phyloP scores from a whole-genome alignment of 2,329 filamentous ascomycete species.

The Aspergillus spinulosporus region DNA sequence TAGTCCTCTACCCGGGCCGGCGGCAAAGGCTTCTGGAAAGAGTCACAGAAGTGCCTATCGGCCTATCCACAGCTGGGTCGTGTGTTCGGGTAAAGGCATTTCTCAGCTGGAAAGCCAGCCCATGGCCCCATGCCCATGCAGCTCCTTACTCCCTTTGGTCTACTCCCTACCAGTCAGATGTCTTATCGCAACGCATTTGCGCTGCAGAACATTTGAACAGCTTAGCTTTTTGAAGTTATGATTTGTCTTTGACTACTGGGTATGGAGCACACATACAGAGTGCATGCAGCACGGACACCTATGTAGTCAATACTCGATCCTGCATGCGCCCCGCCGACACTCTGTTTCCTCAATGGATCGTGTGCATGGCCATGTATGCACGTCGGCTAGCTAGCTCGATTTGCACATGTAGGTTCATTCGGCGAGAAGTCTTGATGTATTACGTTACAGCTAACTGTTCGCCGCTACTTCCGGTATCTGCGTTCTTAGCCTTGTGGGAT shows the following conservation, averaged over 20 bases:
- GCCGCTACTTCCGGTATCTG: background rate
- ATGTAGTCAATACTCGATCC: background rate
- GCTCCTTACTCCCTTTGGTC: too few relatives aligned
- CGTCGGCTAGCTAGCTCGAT: background rate
- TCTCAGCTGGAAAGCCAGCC: background rate
- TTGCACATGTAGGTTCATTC: conserved; percentile 2
- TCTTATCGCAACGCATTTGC: background rate
- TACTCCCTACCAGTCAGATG: too few relatives aligned
- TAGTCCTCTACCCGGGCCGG: conserved; percentile 9
- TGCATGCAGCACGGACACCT: background rate
- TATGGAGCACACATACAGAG: background rate
- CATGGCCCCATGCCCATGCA: too few relatives aligned
- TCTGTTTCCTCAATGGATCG: conserved; percentile 7
- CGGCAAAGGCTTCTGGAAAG: conserved; percentile 5
- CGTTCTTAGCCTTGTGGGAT: background rate
- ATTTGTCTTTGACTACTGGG: background rate
- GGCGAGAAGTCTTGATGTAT: conserved; percentile 5
- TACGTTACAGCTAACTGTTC: background rate
- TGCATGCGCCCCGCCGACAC: background rate
- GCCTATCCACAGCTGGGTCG: background rate
- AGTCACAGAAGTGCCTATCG: background rate
- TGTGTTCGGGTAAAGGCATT: background rate
- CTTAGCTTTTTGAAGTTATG: background rate
- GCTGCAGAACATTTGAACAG: background rate
- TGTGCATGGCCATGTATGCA: conserved; percentile 14